phyloP scores from a whole-genome alignment of 106 monocot genomes.

The Posidonia australis region DNA sequence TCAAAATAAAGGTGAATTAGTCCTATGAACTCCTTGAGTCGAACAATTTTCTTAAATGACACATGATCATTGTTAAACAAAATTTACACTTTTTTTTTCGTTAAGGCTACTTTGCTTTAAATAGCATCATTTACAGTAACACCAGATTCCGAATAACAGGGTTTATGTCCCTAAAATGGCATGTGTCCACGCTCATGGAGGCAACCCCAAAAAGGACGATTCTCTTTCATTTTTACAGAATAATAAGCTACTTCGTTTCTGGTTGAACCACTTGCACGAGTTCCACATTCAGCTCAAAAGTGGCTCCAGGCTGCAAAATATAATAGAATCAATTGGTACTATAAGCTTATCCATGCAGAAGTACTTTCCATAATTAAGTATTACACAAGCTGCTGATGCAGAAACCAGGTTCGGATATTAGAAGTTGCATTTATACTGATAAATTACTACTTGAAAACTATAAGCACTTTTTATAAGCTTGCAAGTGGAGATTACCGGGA shows the following conservation, averaged over 20 bases:
- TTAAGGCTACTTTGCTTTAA: no score
- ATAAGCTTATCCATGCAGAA: neutral
- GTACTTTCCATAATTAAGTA: neutral
- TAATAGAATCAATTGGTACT: neutral
- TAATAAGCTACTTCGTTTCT: constrained; percentile 22
- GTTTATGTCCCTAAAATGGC: no score
- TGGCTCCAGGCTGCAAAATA: constrained; percentile 66
- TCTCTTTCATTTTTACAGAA: neutral
- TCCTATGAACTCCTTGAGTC: no score
- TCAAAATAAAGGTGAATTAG: no score
- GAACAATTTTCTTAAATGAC: no score
- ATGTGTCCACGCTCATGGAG: no score
- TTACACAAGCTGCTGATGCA: neutral
- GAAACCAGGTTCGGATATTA: neutral
- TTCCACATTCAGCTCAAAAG: constrained; percentile 77
- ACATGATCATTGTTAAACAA: no score
- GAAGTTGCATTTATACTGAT: neutral
- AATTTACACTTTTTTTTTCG: no score
- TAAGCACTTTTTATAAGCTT: neutral
- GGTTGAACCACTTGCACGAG: constrained; percentile 57
- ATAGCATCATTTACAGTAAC: no score
- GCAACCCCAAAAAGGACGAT: no score
- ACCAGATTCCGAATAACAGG: no score
- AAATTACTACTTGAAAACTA: neutral
- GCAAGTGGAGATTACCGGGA: constrained; percentile 44